Evolutionary conservation across 2,329 filamentous ascomycete species (phyloP).

Genomic region (Fusarium subtropicale): DNA sequence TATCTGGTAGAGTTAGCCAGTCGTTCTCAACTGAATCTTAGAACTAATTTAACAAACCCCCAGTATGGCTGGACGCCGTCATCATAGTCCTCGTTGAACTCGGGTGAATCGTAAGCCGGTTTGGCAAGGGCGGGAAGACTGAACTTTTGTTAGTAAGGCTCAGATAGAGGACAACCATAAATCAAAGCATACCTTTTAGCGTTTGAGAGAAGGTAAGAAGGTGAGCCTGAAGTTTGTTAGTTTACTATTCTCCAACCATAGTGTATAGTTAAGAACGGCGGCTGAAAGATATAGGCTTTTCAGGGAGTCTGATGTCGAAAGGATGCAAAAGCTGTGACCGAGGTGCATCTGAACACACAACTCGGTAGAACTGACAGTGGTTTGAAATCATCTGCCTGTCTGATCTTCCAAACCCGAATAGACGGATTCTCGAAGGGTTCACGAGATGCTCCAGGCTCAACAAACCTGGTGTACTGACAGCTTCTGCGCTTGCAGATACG

Average conservation of each 20-base stretch:
- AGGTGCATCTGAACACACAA: neutral
- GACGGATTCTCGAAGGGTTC: neutral
- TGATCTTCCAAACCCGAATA: neutral
- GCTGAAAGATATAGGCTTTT: neutral
- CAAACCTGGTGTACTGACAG: neutral
- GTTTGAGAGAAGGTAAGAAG: neutral
- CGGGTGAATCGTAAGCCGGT: neutral
- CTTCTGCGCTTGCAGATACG: neutral
- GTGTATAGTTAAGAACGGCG: neutral
- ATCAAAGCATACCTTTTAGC: slow-evolving; percentile 20
- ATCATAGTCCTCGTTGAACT: neutral
- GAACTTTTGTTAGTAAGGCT: slow-evolving; percentile 2
- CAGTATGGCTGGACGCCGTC: neutral
- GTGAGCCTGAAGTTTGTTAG: slow-evolving; percentile 8
- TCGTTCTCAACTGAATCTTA: neutral
- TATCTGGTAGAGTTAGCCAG: slow-evolving; percentile 11
- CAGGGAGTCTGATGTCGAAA: neutral
- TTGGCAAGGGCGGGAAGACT: slow-evolving; percentile 8
- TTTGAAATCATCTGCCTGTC: no score
- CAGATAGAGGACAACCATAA: no score
- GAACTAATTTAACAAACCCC: neutral
- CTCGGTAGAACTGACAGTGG: neutral
- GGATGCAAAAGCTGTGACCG: neutral
- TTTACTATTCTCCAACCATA: no score
- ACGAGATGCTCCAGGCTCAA: neutral